Evolutionary conservation across 2,329 filamentous ascomycete genomes (phyloP).

Genomic region (Fusarium sp.): DNA sequence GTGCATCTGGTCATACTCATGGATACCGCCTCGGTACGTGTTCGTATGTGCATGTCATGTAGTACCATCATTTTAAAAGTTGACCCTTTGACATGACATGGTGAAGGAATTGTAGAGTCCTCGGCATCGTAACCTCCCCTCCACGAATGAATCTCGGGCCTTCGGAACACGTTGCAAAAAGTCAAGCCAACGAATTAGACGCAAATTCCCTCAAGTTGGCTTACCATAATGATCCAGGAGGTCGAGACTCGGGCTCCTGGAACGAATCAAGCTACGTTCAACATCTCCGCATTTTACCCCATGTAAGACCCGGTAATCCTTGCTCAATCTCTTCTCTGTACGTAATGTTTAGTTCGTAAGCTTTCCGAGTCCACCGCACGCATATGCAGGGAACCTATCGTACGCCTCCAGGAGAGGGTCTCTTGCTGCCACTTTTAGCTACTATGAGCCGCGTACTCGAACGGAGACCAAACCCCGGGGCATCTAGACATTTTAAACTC

Average conservation of each 20-base stretch:
- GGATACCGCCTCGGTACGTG: no score
- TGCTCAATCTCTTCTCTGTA: neutral
- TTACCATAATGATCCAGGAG: neutral
- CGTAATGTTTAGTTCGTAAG: neutral
- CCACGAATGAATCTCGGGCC: neutral
- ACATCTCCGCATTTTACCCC: neutral
- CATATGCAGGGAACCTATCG: neutral
- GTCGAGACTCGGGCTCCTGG: neutral
- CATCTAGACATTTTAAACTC: neutral
- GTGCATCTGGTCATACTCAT: neutral
- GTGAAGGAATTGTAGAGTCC: neutral
- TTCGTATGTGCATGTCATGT: neutral
- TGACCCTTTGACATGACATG: neutral
- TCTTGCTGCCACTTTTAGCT: neutral
- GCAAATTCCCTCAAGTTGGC: neutral
- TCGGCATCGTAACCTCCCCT: neutral
- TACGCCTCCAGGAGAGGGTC: neutral
- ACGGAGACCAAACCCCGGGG: neutral
- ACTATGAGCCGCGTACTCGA: neutral
- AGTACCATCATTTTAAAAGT: neutral
- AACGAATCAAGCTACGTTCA: neutral
- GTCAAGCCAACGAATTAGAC: rapidly evolving
- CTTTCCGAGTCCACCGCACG: neutral
- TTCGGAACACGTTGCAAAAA: neutral
- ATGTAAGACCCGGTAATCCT: neutral